phyloP scores from a whole-genome alignment of 192 early-diverging fungal genomes.

The Entomortierella chlamydospora region DNA sequence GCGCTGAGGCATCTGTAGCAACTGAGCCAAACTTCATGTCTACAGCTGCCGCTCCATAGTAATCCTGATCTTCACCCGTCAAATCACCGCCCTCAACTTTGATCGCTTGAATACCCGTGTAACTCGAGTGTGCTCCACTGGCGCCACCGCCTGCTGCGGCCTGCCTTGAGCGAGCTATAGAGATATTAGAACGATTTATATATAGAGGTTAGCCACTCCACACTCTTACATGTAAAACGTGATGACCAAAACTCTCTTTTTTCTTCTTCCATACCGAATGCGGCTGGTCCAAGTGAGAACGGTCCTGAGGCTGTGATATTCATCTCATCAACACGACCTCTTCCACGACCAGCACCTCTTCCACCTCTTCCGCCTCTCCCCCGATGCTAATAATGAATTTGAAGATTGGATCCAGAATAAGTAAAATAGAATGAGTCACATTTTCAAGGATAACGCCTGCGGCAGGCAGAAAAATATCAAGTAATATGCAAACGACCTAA shows the following conservation, averaged over 20 bases:
- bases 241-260: neutral
- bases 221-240: neutral
- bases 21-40: constrained; percentile 52
- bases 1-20: constrained; percentile 39
- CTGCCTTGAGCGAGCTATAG: constrained; percentile 37
- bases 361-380: constrained; percentile 56
- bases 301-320: constrained; percentile 61
- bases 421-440: neutral
- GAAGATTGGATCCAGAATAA: no score
- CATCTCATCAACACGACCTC: constrained; percentile 35
- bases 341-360: constrained; percentile 61
- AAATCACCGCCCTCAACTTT: constrained; percentile 28
- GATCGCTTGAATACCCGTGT: constrained; percentile 31
- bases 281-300: constrained; percentile 64
- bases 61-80: constrained; percentile 37
- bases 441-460: neutral
- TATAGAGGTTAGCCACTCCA: no score
- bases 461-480: neutral
- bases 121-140: constrained; percentile 53
- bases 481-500: neutral
- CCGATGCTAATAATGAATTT: constrained; percentile 4
- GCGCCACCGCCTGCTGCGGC: constrained; percentile 28
- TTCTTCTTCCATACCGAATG: constrained; percentile 12
- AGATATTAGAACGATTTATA: neutral
- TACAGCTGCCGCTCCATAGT: constrained; percentile 44